phyloP scores from a whole-genome alignment of 805 yeast species.

The Metschnikowia shivogae region DNA sequence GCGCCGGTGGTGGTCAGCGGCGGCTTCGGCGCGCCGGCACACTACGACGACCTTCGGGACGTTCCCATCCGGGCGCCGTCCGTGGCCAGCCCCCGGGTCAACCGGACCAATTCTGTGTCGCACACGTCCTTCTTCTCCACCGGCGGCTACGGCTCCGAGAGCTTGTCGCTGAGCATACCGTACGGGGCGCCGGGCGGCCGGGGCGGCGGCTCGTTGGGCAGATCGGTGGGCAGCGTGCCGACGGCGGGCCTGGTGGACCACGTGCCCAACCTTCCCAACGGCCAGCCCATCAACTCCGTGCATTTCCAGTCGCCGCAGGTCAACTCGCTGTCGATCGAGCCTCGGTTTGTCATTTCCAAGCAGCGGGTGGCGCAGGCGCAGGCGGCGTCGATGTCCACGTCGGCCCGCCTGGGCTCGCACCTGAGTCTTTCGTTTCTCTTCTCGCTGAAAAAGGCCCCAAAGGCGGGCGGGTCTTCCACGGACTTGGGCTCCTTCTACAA shows the following conservation, averaged over 20 bases:
- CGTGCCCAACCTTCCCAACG: conserved; percentile 51
- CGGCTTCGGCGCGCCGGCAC: conserved; percentile 11
- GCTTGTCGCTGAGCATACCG: conserved; percentile 59
- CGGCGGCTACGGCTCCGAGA: conserved; percentile 34
- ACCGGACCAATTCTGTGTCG: conserved; percentile 35
- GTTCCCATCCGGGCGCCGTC: conserved; percentile 17
- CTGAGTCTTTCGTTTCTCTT: conserved; percentile 51
- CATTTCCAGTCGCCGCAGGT: conserved; percentile 71
- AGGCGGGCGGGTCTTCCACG: conserved; percentile 29
- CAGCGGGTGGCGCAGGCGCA: conserved; percentile 57
- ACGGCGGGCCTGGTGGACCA: conserved; percentile 22
- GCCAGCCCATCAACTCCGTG: conserved; percentile 56
- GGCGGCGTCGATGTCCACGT: conserved; percentile 30
- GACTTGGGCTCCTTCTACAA: conserved; percentile 41
- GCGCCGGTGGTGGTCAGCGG: conserved; percentile 19
- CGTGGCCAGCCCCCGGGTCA: conserved; percentile 38
- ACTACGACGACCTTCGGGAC: conserved; percentile 1
- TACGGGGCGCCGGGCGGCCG: conserved; percentile 69
- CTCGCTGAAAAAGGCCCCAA: conserved; percentile 34
- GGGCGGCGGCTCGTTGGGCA: conserved; percentile 8
- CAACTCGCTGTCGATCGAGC: conserved; percentile 60
- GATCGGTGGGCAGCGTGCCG: conserved; percentile 7
- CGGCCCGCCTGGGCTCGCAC: conserved; percentile 40
- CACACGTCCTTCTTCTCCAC: conserved; percentile 36
- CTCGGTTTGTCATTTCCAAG: conserved; percentile 78